Evolutionary conservation across 441 rosid genomes (phyloP), one percentile per base, ranked within the genome.

Genomic region (Melastoma candidum): DNA sequence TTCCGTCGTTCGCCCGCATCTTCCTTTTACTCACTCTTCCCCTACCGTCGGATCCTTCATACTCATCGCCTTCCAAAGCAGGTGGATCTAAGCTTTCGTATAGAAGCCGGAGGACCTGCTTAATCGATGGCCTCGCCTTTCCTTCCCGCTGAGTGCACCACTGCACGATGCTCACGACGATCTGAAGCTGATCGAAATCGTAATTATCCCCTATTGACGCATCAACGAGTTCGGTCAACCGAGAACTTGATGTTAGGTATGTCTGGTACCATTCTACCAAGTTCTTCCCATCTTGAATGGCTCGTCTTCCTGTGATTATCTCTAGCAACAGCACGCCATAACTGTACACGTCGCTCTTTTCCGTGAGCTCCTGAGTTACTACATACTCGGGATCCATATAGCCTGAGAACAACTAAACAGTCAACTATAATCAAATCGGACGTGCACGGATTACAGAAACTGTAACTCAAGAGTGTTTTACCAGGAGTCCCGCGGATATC

Each of bases 401-500:
- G 66, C 97, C 98, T 92, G 90, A 60, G 13, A 17, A 52, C 17
- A 13, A 12, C 2, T 51, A 52, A 17, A 12, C 45, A 24, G 39
- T 14, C 14, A 8, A 14, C 8, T 12, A 32, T 52, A 12, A 1
- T 10, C 24, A 32, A 52, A 52, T 12, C 56, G 2, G 1, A 36
- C 10, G 3, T 26, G 56, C 26, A 14, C 25, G 43, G 17, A 6
- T 56, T 11, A 27, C 22, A 57, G 14, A 54, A 17, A 17, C 47
- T 46, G 36, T 53, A 13, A 17, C 27, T 66, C 59, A 59, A 47
- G 61, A 67, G 22, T 17, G 32, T 26, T 79, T 59, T 32, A 87
- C 96, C 99, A 80, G 99, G 99, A 71, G 99, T 93, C 68, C 99
- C 97, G 36, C 88, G 76, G 53, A 93, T 73, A 66, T 83, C 80